These are phyloP conservation scores for Debaryomyces coudertii DNA, from an alignment of 1,139 yeast species.

Conservation along the genomic window DNA sequence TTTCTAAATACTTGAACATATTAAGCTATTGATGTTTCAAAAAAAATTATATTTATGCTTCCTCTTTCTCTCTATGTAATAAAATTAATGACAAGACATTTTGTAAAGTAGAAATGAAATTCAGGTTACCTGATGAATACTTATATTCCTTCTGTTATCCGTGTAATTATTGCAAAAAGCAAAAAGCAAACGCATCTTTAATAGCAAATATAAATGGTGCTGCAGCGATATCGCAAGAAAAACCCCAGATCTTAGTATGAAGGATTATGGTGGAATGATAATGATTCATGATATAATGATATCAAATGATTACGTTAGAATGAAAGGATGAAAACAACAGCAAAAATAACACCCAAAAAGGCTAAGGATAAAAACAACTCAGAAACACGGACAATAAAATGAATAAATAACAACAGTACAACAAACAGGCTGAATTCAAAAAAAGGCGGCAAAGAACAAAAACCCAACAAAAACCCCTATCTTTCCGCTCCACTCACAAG, in stretches of 20 bases:
- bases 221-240: neutral
- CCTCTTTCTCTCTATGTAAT: constrained; percentile 9
- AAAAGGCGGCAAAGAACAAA: neutral
- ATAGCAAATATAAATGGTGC: neutral
- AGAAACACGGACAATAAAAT: neutral
- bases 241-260: neutral
- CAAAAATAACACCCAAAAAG: neutral
- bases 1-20: constrained; percentile 2
- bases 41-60: constrained; percentile 7
- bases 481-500: constrained; percentile 43
- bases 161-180: constrained; percentile 5
- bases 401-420: constrained; percentile 1
- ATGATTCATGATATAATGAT: constrained; percentile 1
- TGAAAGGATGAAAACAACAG: constrained; percentile 5
- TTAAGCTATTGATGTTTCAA: constrained; percentile 1
- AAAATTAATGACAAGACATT: constrained; percentile 9
- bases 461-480: neutral
- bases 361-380: neutral
- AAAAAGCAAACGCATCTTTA: constrained; percentile 1
- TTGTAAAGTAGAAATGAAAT: constrained; percentile 9
- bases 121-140: constrained; percentile 5
- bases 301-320: constrained; percentile 8
- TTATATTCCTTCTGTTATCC: constrained; percentile 4
- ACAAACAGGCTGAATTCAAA: neutral
- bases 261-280: constrained; percentile 1